Evolutionary conservation across 2,329 filamentous ascomycete genomes (phyloP), one percentile per base, ranked within the genome.

Genomic region (Diaporthe sp.): DNA sequence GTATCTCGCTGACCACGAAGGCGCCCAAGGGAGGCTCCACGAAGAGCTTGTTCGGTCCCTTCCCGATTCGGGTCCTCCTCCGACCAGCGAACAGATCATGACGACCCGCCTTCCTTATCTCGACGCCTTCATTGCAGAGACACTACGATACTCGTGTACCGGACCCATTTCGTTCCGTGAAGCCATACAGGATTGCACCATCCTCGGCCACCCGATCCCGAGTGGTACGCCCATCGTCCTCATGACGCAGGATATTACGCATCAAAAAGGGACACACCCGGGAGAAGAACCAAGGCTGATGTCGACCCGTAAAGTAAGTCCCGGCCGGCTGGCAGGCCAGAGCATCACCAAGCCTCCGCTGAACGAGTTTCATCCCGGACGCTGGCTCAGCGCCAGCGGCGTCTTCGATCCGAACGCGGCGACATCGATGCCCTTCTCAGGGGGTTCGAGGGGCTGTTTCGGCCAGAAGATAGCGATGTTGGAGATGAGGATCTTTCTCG

Each of bases 401-500:
- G 27, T 37, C 12, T 66, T 66, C 17, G 44, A 66, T 12, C 22
- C 42, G 3, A 51, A 66, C 7, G 42, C 44, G 6, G 13, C 22
- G 12, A 22, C 12, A 50, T 66, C 61, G 13, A 22, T 66, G 6
- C 10, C 44, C 4, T 66, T 51, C 13, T 66, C 61, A 32, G 44
- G 19, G 3, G 44, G 61, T 19, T 8, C 22, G 4, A 12, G 61
- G 7, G 61, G 42, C 22, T 66, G 61, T 32, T 66, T 51, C 19
- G 61, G 61, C 19, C 44, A 51, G 30, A 66, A 37, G 22, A 66
- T 66, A 66, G 61, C 61, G 27, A 50, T 66, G 61, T 13, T 66
- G 42, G 61, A 66, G 61, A 66, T 66, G 61, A 50, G 61, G 30
- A 25, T 66, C 22, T 66, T 66, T 22, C 42, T 66, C 30, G 44